A percentile compares a stretch with the other conserved stretches of the same genome.
These are phyloP conservation scores for Toxicodendron radicans DNA, from an alignment of 345 rosid species.

Conservation along the genomic window DNA sequence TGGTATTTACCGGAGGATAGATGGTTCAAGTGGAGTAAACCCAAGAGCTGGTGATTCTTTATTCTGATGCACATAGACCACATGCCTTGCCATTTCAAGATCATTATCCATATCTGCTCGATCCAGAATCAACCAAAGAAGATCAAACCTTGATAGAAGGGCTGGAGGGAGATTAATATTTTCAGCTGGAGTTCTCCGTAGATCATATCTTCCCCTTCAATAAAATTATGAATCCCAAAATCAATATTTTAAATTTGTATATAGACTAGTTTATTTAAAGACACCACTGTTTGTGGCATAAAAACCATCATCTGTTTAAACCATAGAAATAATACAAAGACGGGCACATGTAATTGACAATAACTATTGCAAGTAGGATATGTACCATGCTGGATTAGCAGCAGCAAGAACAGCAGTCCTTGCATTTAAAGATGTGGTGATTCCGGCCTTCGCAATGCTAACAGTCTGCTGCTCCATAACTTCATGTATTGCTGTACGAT, in stretches of 20 bases:
- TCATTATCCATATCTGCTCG: slow-evolving; percentile 96
- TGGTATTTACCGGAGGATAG: slow-evolving; percentile 67
- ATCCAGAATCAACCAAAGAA: slow-evolving; percentile 93
- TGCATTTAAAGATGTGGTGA: slow-evolving; percentile 93
- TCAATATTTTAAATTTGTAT: slow-evolving; percentile 14
- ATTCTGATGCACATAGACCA: slow-evolving; percentile 88
- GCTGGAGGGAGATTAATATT: slow-evolving; percentile 98
- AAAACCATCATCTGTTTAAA: not conserved
- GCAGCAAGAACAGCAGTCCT: slow-evolving; percentile 98
- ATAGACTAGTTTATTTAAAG: slow-evolving; percentile 4
- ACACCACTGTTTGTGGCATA: not conserved
- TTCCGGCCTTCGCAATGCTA: slow-evolving; percentile 99
- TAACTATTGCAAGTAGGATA: slow-evolving; percentile 10
- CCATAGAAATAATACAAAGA: slow-evolving; percentile 1
- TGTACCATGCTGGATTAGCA: slow-evolving; percentile 98
- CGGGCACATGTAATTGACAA: slow-evolving; percentile 4
- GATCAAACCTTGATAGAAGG: slow-evolving; percentile 90
- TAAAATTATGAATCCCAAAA: slow-evolving; percentile 14
- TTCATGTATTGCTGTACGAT: slow-evolving; percentile 97
- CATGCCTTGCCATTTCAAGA: slow-evolving; percentile 94
- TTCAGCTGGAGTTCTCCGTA: slow-evolving; percentile 95
- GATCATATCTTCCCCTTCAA: slow-evolving; percentile 93
- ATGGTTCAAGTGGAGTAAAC: slow-evolving; percentile 83
- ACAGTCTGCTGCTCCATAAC: slow-evolving; percentile 99
- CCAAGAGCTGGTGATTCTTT: slow-evolving; percentile 93